These are phyloP conservation scores for Chaetomium olivaceum DNA, from an alignment of 2,329 filamentous ascomycete species.

Conservation along the genomic window DNA sequence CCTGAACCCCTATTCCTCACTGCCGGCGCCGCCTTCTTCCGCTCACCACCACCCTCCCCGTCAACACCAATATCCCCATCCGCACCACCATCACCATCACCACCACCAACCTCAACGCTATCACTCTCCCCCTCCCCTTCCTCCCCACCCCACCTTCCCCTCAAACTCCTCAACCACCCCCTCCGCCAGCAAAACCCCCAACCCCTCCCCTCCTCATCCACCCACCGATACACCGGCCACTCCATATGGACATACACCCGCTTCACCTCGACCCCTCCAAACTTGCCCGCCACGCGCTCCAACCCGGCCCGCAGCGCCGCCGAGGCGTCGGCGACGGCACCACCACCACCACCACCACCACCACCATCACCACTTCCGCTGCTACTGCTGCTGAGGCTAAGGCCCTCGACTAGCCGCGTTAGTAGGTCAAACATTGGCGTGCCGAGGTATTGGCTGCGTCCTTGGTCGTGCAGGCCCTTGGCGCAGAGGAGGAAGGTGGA, in stretches of 20 bases:
- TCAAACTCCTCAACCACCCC: not conserved
- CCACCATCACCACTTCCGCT: no score
- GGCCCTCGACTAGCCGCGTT: not conserved
- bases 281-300: not conserved
- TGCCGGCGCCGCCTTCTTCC: no score
- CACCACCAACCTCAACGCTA: no score
- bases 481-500: constrained; percentile 24
- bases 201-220: not conserved
- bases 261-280: not conserved
- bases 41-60: not conserved
- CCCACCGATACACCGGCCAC: constrained; percentile 12
- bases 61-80: not conserved
- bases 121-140: not conserved
- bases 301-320: not conserved
- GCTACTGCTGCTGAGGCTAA: not conserved
- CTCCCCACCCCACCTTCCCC: not conserved
- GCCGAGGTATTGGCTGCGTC: constrained; percentile 12
- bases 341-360: no score
- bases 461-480: constrained; percentile 23
- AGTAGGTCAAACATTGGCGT: constrained; percentile 17
- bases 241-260: constrained; percentile 13
- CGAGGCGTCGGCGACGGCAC: no score
- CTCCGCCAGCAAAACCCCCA: not conserved
- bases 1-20: not conserved
- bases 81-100: not conserved